Percentiles rank a stretch among this genome's conserved stretches.
phyloP scores from a whole-genome alignment of 1,139 yeast genomes.

The Protomyces arabidopsidicola region DNA sequence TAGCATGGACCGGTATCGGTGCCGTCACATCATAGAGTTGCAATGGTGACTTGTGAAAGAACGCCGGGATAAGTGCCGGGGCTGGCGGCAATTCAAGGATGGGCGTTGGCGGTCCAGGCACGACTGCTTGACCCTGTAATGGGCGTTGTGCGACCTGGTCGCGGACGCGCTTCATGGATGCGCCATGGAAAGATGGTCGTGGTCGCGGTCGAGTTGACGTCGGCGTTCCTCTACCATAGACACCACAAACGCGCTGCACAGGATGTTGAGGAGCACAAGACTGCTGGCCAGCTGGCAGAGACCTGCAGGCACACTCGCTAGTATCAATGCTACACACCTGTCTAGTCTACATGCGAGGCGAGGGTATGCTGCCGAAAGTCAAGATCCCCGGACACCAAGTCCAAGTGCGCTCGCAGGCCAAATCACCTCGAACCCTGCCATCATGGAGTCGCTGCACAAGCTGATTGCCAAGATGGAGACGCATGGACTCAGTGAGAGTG shows the following conservation, averaged over 20 bases:
- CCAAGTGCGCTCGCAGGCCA: neutral
- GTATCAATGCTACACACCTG: too few relatives aligned
- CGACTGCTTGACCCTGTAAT: neutral
- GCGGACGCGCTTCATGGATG: neutral
- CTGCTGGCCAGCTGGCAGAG: too few relatives aligned
- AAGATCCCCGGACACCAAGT: neutral
- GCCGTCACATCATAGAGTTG: conserved; percentile 23
- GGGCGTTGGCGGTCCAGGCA: conserved; percentile 10
- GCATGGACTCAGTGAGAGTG: neutral
- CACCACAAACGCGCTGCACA: too few relatives aligned
- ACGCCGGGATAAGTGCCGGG: conserved; percentile 11
- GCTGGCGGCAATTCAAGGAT: conserved; percentile 8
- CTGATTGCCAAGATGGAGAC: neutral
- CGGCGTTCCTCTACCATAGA: too few relatives aligned
- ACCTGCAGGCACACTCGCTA: too few relatives aligned
- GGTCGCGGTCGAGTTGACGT: too few relatives aligned
- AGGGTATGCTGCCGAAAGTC: neutral
- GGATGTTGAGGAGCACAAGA: too few relatives aligned
- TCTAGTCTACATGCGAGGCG: too few relatives aligned
- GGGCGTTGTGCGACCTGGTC: neutral
- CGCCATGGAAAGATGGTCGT: too few relatives aligned
- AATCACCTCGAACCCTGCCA: neutral
- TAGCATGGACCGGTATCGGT: conserved; percentile 8
- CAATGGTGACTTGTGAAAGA: conserved; percentile 18
- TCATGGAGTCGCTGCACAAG: neutral